Evolutionary conservation across 345 rosid genomes (phyloP).

Genomic region (Brassica juncea): DNA sequence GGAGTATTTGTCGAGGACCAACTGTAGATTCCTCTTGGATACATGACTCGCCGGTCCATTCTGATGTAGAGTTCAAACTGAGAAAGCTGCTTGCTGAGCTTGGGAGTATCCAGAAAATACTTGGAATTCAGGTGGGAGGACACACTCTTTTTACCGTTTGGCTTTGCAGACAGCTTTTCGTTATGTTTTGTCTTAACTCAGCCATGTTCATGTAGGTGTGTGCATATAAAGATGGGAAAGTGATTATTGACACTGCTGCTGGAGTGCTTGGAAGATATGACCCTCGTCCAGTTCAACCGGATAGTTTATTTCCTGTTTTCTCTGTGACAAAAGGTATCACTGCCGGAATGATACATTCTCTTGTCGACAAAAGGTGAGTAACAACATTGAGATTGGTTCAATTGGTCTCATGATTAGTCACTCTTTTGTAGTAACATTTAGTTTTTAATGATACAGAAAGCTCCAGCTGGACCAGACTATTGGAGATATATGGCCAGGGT

Average conservation of each 20-base stretch:
- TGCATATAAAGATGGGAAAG: slow-evolving; percentile 94
- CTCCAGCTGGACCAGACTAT: slow-evolving; percentile 74
- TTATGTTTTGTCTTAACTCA: neutral
- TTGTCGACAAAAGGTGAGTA: slow-evolving; percentile 82
- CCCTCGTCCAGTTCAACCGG: slow-evolving; percentile 97
- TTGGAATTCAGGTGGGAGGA: slow-evolving; percentile 80
- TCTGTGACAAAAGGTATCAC: slow-evolving; percentile 91
- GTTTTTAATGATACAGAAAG: slow-evolving; percentile 59
- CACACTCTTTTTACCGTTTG: neutral
- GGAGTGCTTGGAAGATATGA: slow-evolving; percentile 95
- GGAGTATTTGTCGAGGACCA: slow-evolving; percentile 66
- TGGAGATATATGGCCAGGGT: slow-evolving; percentile 83
- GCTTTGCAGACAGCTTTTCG: neutral
- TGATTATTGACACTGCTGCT: slow-evolving; percentile 93
- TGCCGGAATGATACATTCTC: slow-evolving; percentile 95
- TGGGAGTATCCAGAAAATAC: slow-evolving; percentile 73
- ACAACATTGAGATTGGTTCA: neutral
- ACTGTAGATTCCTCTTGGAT: slow-evolving; percentile 65
- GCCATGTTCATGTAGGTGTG: slow-evolving; percentile 59
- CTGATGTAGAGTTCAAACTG: slow-evolving; percentile 77
- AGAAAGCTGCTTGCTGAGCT: slow-evolving; percentile 76
- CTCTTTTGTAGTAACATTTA: slow-evolving; percentile 1
- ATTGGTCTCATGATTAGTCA: slow-evolving; percentile 5
- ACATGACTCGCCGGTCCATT: slow-evolving; percentile 68
- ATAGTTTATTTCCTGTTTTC: slow-evolving; percentile 88